These are phyloP conservation scores for Chlamydomonas applanata DNA, from an alignment of 139 green algal genomes.

Conservation along the genomic window DNA sequence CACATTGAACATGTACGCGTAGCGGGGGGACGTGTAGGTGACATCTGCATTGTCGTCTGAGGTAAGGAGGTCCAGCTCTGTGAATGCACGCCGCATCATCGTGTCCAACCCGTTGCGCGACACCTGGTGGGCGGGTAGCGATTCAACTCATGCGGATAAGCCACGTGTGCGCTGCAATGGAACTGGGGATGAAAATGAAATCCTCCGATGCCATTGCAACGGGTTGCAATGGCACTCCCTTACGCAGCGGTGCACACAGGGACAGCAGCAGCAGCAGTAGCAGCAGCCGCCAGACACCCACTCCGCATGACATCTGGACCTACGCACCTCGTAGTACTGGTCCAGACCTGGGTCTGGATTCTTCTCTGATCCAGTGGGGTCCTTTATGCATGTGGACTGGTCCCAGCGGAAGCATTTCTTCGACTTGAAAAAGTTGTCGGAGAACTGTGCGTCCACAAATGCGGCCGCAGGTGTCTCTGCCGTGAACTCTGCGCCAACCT, in stretches of 20 bases:
- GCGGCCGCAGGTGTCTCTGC: not conserved
- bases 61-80: constrained; percentile 21
- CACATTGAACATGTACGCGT: constrained; percentile 15
- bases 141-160: not conserved
- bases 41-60: constrained; percentile 9
- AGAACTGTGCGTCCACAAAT: not conserved
- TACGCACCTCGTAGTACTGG: too few relatives aligned
- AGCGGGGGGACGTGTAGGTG: constrained; percentile 8
- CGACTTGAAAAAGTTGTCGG: not conserved
- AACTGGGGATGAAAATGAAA: too few relatives aligned
- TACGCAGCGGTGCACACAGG: too few relatives aligned
- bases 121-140: too few relatives aligned
- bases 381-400: not conserved
- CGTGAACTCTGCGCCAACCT: too few relatives aligned
- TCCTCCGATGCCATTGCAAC: too few relatives aligned
- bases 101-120: constrained; percentile 26
- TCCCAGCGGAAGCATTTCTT: not conserved
- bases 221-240: too few relatives aligned
- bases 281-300: too few relatives aligned
- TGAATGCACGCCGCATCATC: constrained; percentile 17
- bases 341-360: too few relatives aligned
- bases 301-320: too few relatives aligned
- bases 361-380: not conserved
- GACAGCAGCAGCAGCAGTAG: too few relatives aligned
- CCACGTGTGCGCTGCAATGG: too few relatives aligned